A percentile compares a stretch with the other conserved stretches of the same genome.
phyloP scores from a whole-genome alignment of 2,329 filamentous ascomycete species.

The Sclerotinia minor region DNA sequence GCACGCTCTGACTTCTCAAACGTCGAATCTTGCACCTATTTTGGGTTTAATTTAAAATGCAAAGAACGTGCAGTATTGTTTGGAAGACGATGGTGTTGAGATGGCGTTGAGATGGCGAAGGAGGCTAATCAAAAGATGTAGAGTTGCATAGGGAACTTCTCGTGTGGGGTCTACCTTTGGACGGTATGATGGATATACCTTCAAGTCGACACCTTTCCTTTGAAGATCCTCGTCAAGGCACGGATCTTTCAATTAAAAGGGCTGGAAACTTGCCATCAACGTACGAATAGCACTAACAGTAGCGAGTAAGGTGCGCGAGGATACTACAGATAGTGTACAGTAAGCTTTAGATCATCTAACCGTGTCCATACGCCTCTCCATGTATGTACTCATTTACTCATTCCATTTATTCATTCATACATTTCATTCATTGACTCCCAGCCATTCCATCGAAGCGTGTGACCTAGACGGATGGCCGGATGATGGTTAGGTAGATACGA shows the following conservation, averaged over 20 bases:
- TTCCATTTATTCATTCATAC: not conserved
- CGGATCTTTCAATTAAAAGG: slow-evolving; percentile 8
- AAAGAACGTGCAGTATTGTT: not conserved
- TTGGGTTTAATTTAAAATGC: slow-evolving; percentile 3
- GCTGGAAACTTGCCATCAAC: slow-evolving; percentile 8
- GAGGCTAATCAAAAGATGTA: not conserved
- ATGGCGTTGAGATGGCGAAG: not conserved
- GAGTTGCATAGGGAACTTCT: not conserved
- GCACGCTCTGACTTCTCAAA: not conserved
- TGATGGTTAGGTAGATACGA: not conserved
- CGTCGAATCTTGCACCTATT: not conserved
- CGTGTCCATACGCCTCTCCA: slow-evolving; percentile 3
- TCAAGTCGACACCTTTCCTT: slow-evolving; percentile 14
- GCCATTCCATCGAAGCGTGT: not conserved
- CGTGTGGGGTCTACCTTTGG: slow-evolving; percentile 13
- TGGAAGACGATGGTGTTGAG: not conserved
- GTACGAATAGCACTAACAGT: slow-evolving; percentile 3
- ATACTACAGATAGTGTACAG: slow-evolving; percentile 3
- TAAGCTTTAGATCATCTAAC: slow-evolving; percentile 20
- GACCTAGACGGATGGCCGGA: not conserved
- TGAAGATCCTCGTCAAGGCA: slow-evolving; percentile 19
- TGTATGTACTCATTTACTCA: not conserved
- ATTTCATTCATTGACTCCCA: not conserved
- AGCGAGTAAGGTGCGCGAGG: slow-evolving; percentile 3
- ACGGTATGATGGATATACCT: slow-evolving; percentile 14